These are phyloP conservation scores for Cryptococcus sp. DNA, from an alignment of 1,284 basidiomycete species.

Conservation along the genomic window DNA sequence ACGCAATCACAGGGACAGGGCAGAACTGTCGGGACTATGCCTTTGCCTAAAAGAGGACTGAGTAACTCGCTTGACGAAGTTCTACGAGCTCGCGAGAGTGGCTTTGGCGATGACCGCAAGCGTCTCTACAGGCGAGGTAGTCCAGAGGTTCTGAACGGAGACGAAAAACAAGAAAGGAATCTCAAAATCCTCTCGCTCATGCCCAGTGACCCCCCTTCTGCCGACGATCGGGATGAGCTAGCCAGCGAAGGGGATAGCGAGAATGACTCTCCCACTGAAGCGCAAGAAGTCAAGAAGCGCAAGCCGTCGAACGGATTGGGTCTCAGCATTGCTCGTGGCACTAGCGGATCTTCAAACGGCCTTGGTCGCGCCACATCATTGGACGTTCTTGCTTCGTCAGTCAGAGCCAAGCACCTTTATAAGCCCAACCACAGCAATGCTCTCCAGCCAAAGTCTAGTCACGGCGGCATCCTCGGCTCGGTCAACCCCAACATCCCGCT, in stretches of 20 bases:
- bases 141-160: conserved; percentile 7
- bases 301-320: conserved; percentile 6
- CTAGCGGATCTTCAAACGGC: not conserved
- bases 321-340: conserved; percentile 3
- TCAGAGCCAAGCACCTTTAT: conserved; percentile 15
- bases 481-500: conserved; percentile 15
- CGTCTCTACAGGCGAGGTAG: conserved; percentile 7
- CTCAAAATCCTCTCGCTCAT: conserved; percentile 20
- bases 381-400: conserved; percentile 19
- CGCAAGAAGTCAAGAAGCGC: conserved; percentile 3
- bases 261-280: conserved; percentile 1
- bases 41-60: conserved; percentile 7
- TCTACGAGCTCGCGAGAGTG: conserved; percentile 19
- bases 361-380: conserved; percentile 25
- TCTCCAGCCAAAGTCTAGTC: conserved; percentile 4
- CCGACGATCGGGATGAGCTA: conserved; percentile 16
- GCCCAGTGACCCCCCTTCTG: conserved; percentile 26
- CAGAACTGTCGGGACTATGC: conserved; percentile 3
- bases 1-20: conserved; percentile 1
- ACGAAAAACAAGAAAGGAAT: conserved; percentile 16
- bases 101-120: conserved; percentile 11
- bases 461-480: conserved; percentile 5
- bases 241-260: conserved; percentile 15
- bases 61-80: conserved; percentile 22
- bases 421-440: conserved; percentile 6